A percentile compares a stretch with the other conserved stretches of the same genome.
phyloP scores from a whole-genome alignment of 2,329 filamentous ascomycete species.

The Aspergillus udagawae region DNA sequence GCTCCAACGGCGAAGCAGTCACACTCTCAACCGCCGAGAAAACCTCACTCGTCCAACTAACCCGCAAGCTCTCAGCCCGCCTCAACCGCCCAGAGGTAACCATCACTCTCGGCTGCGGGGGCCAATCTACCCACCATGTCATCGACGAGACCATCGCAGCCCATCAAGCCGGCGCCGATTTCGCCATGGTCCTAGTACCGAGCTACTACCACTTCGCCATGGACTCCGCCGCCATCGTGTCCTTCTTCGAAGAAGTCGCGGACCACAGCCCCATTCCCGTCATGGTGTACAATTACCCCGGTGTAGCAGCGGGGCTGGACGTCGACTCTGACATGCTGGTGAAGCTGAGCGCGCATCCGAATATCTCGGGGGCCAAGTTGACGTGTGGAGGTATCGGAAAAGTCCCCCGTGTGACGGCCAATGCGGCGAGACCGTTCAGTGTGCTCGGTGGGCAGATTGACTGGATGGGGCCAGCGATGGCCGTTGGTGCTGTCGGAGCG shows the following conservation, averaged over 20 bases:
- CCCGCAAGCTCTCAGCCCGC: slow-evolving; percentile 35
- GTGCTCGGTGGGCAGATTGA: slow-evolving; percentile 43
- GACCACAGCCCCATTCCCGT: slow-evolving; percentile 48
- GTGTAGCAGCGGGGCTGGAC: slow-evolving; percentile 41
- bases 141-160: slow-evolving; percentile 62
- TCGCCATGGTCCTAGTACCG: slow-evolving; percentile 68
- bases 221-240: slow-evolving; percentile 53
- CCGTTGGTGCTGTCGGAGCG: slow-evolving; percentile 56
- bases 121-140: slow-evolving; percentile 38
- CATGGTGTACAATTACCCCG: slow-evolving; percentile 48
- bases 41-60: slow-evolving; percentile 34
- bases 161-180: slow-evolving; percentile 64
- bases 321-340: slow-evolving; percentile 39
- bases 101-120: slow-evolving; percentile 41
- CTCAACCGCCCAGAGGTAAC: slow-evolving; percentile 32
- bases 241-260: slow-evolving; percentile 63
- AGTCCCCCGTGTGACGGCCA: slow-evolving; percentile 36
- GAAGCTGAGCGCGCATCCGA: slow-evolving; percentile 27
- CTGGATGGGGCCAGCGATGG: slow-evolving; percentile 53
- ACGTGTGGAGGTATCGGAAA: slow-evolving; percentile 41
- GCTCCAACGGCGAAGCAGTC: slow-evolving; percentile 46
- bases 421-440: slow-evolving; percentile 35
- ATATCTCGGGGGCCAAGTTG: slow-evolving; percentile 36
- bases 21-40: slow-evolving; percentile 40
- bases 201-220: slow-evolving; percentile 69